Conservation (phyloP, 139 green algal genomes). For the Closterium sp. region DNA sequence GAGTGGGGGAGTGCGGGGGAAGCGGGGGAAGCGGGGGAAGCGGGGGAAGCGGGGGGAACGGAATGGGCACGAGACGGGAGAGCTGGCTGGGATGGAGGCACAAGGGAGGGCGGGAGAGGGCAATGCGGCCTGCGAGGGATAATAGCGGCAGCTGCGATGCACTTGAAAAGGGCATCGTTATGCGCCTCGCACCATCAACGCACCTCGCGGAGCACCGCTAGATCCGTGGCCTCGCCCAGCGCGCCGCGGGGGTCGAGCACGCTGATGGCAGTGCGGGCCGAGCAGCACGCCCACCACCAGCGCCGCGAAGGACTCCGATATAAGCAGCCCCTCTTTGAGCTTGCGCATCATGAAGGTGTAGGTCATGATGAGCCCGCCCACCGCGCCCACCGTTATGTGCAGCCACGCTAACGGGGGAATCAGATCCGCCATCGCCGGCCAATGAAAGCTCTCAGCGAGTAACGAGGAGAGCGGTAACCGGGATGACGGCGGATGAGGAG, state of each 20-base stretch:
- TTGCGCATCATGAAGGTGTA: slow-evolving; percentile 32
- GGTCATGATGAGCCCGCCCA: slow-evolving; percentile 30
- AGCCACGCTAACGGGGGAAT: slow-evolving; percentile 4
- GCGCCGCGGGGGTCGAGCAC: neutral
- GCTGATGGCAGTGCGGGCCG: slow-evolving; percentile 1
- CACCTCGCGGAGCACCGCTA: neutral
- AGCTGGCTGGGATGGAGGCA: too few relatives aligned
- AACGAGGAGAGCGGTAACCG: neutral
- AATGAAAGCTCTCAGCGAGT: neutral
- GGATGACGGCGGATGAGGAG: neutral
- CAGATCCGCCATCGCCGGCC: neutral
- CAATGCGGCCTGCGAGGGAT: too few relatives aligned
- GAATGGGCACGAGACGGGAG: too few relatives aligned
- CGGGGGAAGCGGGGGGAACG: too few relatives aligned
- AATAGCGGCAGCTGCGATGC: too few relatives aligned
- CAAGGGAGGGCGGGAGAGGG: too few relatives aligned
- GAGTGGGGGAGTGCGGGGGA: neutral
- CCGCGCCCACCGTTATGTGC: slow-evolving; percentile 12
- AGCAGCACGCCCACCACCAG: slow-evolving; percentile 17
- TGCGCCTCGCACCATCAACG: too few relatives aligned
- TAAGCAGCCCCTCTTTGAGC: slow-evolving; percentile 15
- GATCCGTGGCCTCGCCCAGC: neutral
- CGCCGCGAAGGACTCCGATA: slow-evolving; percentile 22
- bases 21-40: too few relatives aligned
- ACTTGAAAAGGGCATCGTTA: too few relatives aligned